A percentile compares a stretch with the other conserved stretches of the same genome.
phyloP scores from a whole-genome alignment of 306 rosid species.

The Fagus sylvatica region DNA sequence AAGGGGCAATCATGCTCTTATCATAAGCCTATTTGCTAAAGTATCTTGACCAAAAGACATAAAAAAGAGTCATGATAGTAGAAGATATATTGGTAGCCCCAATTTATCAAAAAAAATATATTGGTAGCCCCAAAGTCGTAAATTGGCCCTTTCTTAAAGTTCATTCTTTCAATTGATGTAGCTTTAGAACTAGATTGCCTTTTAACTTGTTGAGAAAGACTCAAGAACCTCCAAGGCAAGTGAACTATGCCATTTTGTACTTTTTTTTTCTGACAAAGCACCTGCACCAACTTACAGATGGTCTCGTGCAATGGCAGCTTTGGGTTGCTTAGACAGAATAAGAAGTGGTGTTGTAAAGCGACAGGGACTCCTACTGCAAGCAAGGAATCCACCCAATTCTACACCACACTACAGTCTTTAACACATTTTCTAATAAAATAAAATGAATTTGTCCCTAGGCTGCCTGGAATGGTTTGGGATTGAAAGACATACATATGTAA shows the following conservation, averaged over 20 bases:
- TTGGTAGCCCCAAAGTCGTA: conserved; percentile 22
- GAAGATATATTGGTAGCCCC: conserved; percentile 24
- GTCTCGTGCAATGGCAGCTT: conserved; percentile 62
- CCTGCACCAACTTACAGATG: conserved; percentile 35
- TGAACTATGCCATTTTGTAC: neutral
- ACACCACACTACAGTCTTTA: neutral
- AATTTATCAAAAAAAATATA: no score
- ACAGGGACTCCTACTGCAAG: conserved; percentile 41
- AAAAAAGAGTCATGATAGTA: conserved; percentile 29
- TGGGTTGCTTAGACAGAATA: conserved; percentile 62
- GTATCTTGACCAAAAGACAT: conserved; percentile 10
- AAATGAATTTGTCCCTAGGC: no score
- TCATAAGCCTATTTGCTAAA: conserved; percentile 29
- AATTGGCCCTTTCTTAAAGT: conserved; percentile 10
- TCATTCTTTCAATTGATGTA: conserved; percentile 4
- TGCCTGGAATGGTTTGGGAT: no score
- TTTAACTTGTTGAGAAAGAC: conserved; percentile 34
- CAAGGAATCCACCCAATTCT: conserved; percentile 35
- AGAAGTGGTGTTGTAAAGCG: conserved; percentile 37
- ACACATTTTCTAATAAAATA: neutral
- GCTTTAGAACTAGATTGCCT: conserved; percentile 24
- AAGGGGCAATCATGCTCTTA: conserved; percentile 47
- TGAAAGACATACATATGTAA: no score
- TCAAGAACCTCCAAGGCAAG: neutral
- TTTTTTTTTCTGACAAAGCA: conserved; percentile 5